phyloP scores from a whole-genome alignment of 257 asterid genomes.

The Lantana camara region DNA sequence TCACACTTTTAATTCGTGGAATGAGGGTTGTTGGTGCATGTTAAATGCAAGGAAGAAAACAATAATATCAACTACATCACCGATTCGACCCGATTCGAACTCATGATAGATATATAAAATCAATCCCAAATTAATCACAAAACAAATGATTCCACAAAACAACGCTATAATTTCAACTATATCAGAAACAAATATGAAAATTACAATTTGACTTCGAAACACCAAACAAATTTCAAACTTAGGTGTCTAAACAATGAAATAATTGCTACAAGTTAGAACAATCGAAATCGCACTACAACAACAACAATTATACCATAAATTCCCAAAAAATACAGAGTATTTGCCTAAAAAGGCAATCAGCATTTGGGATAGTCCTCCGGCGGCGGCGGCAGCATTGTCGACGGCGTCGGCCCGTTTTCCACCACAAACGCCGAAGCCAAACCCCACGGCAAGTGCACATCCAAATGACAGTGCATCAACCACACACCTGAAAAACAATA shows the following conservation, averaged over 20 bases:
- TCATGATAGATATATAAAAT: too few species aligned
- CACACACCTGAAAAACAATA: conserved; percentile 58
- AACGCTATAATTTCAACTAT: too few species aligned
- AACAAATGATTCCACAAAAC: too few species aligned
- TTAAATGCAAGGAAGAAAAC: too few species aligned
- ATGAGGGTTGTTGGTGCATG: too few species aligned
- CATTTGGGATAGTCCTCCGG: conserved; percentile 74
- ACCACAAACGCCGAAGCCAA: conserved; percentile 59
- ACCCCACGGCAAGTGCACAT: conserved; percentile 80
- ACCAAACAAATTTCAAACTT: neutral
- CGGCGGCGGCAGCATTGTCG: conserved; percentile 65
- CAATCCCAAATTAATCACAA: too few species aligned
- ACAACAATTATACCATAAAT: neutral
- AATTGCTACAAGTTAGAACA: neutral
- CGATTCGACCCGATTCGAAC: too few species aligned
- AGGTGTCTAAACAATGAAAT: neutral
- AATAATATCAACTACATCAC: too few species aligned
- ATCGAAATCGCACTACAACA: neutral
- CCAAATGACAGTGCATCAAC: conserved; percentile 85
- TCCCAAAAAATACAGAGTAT: neutral
- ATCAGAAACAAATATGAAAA: too few species aligned
- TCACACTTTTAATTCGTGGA: neutral
- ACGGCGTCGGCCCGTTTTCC: conserved; percentile 67
- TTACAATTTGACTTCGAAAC: too few species aligned
- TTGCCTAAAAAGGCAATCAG: conserved; percentile 15